These are phyloP conservation scores for Porcisia hertigi DNA, from an alignment of 208 protist species.

Conservation along the genomic window DNA sequence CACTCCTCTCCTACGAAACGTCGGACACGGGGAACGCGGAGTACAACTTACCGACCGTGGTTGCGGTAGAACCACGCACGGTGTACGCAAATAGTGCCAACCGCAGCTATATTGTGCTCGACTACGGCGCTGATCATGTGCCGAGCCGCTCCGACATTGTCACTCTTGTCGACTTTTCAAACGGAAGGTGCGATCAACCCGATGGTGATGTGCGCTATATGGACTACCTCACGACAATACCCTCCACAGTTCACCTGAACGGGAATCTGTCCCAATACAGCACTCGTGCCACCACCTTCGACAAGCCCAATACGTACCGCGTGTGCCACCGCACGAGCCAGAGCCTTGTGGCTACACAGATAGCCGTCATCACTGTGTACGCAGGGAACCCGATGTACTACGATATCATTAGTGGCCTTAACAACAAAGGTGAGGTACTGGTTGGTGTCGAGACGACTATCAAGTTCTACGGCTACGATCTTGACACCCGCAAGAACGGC, in stretches of 20 bases:
- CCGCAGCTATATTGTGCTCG: constrained; percentile 48
- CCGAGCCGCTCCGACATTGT: constrained; percentile 22
- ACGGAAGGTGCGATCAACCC: constrained; percentile 23
- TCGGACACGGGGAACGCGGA: not conserved
- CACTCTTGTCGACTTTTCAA: constrained; percentile 30
- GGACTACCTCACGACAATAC: constrained; percentile 34
- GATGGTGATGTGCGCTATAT: constrained; percentile 17
- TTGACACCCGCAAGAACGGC: constrained; percentile 64
- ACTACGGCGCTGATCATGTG: constrained; percentile 26
- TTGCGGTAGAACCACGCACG: constrained; percentile 54
- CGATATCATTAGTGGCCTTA: constrained; percentile 42
- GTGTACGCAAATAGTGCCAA: constrained; percentile 39
- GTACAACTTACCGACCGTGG: constrained; percentile 36
- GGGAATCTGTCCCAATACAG: constrained; percentile 18
- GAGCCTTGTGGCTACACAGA: constrained; percentile 13
- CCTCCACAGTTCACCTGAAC: constrained; percentile 16
- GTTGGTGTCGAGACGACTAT: constrained; percentile 42
- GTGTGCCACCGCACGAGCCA: constrained; percentile 48
- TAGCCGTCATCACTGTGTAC: constrained; percentile 66
- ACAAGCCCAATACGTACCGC: constrained; percentile 42
- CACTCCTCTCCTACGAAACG: constrained; percentile 29
- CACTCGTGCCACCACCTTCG: constrained; percentile 38
- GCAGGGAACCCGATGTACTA: constrained; percentile 74
- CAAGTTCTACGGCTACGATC: constrained; percentile 77
- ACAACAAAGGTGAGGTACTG: constrained; percentile 40